Evolutionary conservation across 2,329 filamentous ascomycete species (phyloP).

Genomic region (Cladosporium sp.): DNA sequence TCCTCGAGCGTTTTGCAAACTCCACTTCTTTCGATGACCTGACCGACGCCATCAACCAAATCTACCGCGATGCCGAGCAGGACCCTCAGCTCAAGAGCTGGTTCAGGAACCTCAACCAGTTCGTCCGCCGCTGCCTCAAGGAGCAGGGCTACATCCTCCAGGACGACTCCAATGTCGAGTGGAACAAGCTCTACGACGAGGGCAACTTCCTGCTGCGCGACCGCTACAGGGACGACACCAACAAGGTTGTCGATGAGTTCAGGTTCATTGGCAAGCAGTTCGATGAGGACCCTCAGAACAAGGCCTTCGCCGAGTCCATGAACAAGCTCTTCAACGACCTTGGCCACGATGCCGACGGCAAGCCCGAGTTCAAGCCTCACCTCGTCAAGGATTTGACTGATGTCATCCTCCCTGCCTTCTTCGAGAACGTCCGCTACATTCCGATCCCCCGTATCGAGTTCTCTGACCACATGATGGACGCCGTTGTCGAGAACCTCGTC

Average conservation of each 20-base stretch:
- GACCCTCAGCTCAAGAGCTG: conserved; percentile 83
- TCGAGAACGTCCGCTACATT: conserved; percentile 84
- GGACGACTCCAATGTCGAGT: conserved; percentile 71
- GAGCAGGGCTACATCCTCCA: conserved; percentile 89
- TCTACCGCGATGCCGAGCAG: conserved; percentile 81
- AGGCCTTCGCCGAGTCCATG: conserved; percentile 67
- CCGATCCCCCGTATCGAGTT: conserved; percentile 94
- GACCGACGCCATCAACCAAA: conserved; percentile 74
- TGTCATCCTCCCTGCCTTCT: conserved; percentile 74
- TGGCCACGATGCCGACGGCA: conserved; percentile 80
- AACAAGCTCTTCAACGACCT: conserved; percentile 85
- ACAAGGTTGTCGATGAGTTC: conserved; percentile 80
- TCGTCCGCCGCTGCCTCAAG: conserved; percentile 76
- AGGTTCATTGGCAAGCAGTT: conserved; percentile 89
- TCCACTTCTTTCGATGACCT: conserved; percentile 83
- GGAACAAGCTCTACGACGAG: conserved; percentile 78
- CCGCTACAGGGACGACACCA: conserved; percentile 80
- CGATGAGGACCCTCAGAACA: conserved; percentile 81
- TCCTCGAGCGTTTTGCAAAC: conserved; percentile 95
- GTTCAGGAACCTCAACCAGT: conserved; percentile 76
- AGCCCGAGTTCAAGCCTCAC: conserved; percentile 86
- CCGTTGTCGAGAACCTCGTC: conserved; percentile 88
- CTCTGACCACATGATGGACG: conserved; percentile 76
- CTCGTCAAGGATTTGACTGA: conserved; percentile 83
- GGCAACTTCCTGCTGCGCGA: conserved; percentile 83